These are phyloP conservation scores for Mycena latifolia DNA, from an alignment of 768 basidiomycete genomes.

Conservation along the genomic window DNA sequence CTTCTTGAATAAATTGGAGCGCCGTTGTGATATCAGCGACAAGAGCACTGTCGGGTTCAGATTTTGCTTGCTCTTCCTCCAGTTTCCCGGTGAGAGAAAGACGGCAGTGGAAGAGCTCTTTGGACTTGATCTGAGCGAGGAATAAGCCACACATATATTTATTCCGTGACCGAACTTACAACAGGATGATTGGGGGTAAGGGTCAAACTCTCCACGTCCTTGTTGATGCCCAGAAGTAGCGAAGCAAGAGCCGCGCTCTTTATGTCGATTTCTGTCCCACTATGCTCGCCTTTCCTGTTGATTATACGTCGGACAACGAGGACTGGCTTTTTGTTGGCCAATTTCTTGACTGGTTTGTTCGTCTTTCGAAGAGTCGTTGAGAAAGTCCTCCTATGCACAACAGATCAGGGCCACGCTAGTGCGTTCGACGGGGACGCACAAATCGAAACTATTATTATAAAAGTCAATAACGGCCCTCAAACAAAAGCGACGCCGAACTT, in stretches of 20 bases:
- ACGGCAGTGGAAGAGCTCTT: conserved; percentile 35
- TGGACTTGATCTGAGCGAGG: conserved; percentile 25
- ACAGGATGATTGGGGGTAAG: conserved; percentile 1
- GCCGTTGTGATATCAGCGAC: conserved; percentile 35
- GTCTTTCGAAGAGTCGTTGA: conserved; percentile 38
- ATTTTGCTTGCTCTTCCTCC: conserved; percentile 30
- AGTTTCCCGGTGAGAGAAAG: conserved; percentile 28
- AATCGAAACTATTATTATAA: neutral
- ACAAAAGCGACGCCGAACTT: neutral
- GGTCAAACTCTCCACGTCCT: conserved; percentile 3
- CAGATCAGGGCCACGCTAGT: neutral
- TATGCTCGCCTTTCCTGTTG: conserved; percentile 35
- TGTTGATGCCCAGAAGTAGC: conserved; percentile 37
- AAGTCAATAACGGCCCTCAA: no score
- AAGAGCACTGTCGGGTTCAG: conserved; percentile 25
- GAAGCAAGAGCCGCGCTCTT: conserved; percentile 32
- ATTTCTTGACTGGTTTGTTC: conserved; percentile 34
- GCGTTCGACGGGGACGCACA: neutral
- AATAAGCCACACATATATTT: neutral
- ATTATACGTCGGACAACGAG: conserved; percentile 41
- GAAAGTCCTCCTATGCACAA: conserved; percentile 28
- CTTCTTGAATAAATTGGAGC: conserved; percentile 35
- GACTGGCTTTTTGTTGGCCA: conserved; percentile 37
- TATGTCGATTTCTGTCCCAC: conserved; percentile 37
- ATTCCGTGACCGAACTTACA: neutral